Conservation (phyloP, 352 stramenopile species). For the Elongisporangium undulatum region DNA sequence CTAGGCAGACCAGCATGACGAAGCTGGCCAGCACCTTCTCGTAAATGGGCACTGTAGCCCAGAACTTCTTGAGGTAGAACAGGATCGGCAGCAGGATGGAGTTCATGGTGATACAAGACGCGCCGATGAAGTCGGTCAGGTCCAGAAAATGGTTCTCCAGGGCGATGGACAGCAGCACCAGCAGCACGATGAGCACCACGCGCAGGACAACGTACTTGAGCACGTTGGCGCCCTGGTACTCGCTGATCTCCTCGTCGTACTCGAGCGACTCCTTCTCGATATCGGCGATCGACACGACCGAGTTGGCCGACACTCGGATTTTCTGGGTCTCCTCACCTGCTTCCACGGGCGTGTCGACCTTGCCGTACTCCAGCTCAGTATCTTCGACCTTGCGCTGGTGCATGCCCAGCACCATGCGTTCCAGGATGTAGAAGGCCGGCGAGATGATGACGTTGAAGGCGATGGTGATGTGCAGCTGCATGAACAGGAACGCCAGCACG, state of each 20-base stretch:
- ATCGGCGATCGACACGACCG: slow-evolving; percentile 24
- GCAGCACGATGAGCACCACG: slow-evolving; percentile 29
- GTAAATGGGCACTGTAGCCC: slow-evolving; percentile 14
- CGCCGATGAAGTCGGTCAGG: slow-evolving; percentile 41
- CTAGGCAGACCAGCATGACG: slow-evolving; percentile 15
- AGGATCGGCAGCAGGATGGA: slow-evolving; percentile 25
- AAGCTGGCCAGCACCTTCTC: slow-evolving; percentile 16
- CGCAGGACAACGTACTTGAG: slow-evolving; percentile 27
- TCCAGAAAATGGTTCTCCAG: slow-evolving; percentile 37
- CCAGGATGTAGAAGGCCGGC: slow-evolving; percentile 44
- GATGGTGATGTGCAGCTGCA: slow-evolving; percentile 9
- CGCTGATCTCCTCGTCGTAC: slow-evolving; percentile 23
- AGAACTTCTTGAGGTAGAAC: slow-evolving; percentile 26
- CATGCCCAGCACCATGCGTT: slow-evolving; percentile 49
- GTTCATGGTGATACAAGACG: slow-evolving; percentile 27
- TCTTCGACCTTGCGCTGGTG: slow-evolving; percentile 32
- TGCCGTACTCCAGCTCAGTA: slow-evolving; percentile 20
- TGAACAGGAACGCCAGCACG: slow-evolving; percentile 34
- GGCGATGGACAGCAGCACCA: slow-evolving; percentile 27
- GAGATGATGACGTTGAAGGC: slow-evolving; percentile 43
- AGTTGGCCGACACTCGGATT: slow-evolving; percentile 9
- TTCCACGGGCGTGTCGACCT: slow-evolving; percentile 12
- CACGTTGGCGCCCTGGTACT: slow-evolving; percentile 26
- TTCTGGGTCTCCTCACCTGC: slow-evolving; percentile 4
- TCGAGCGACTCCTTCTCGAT: slow-evolving; percentile 21